Base-by-base conservation (phyloP, 805 yeast genomes). In the Ogataea dorogensis region DNA sequence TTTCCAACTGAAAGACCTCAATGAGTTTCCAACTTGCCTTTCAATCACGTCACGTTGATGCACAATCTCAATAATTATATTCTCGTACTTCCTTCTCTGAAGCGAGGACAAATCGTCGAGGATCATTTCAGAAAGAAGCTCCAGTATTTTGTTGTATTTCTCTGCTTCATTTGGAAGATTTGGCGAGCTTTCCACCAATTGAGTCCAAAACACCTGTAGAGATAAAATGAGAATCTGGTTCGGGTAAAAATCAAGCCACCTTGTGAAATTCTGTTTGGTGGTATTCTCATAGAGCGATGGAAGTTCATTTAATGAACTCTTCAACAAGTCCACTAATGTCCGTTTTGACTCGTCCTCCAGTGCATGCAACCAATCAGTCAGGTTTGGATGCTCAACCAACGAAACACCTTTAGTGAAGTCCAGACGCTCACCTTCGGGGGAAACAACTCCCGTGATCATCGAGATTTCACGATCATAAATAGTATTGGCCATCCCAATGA, bases 381-480 rank as follows among this genome's bases (percentile, higher is more conserved):
- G 63, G 11, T 70, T 56, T 0, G 71, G 62, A 25, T 53, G 53
- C 9, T 69, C 61, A 0, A 56, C 50, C 3, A 77, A 43, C 0
- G 73, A 61, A 0, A 87, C 66, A 0, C 76, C 69, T 2, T 54
- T 49, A 0, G 24, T 24, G 2, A 86, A 61, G 0, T 9, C 5
- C 2, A 87, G 56, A 2, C 19, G 27, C 51, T 89, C 98, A 0
- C 79, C 83, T 45, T 85, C 83, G 0, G 67, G 62, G n/a, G 96
- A 83, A 1, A 46, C 31, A 0, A 87, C 64, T 1, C 77, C 77
- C 0, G 47, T 44, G 3, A 63, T 58, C 4, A 29, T 3, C 17
- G 37, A 30, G 0, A 40, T 14, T 13, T 70, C 70, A 5, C 40
- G 17, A 19, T 54, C 51, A 33, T 47, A 54, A 0, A 58, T 48